Evolutionary conservation across 2,329 filamentous ascomycete genomes (phyloP).

Genomic region (Fusarium sp.): DNA sequence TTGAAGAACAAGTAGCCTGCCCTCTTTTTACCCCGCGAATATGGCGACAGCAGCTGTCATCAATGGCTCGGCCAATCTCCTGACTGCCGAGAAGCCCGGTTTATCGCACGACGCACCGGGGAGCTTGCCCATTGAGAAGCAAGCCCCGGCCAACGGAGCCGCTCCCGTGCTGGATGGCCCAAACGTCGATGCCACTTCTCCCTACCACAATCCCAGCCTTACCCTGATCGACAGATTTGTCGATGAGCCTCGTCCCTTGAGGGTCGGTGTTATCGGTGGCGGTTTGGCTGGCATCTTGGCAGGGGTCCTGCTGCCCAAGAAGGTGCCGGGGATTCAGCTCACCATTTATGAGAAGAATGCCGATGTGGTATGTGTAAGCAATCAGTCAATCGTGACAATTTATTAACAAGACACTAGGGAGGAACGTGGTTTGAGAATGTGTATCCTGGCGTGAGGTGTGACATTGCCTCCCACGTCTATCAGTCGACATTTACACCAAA

Average conservation of each 20-base stretch:
- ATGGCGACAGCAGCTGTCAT: conserved; percentile 25
- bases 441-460: conserved; percentile 75
- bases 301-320: conserved; percentile 74
- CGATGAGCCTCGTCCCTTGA: conserved; percentile 50
- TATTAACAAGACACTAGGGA: conserved; percentile 48
- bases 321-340: conserved; percentile 75
- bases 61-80: conserved; percentile 11
- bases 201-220: conserved; percentile 37
- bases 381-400: fast-evolving
- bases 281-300: conserved; percentile 59
- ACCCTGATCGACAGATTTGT: conserved; percentile 49
- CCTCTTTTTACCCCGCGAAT: neutral
- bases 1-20: neutral
- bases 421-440: conserved; percentile 67
- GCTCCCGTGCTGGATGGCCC: conserved; percentile 18
- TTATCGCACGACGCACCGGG: conserved; percentile 1
- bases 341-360: conserved; percentile 76
- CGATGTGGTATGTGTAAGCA: conserved; percentile 67
- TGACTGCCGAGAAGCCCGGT: conserved; percentile 8
- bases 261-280: conserved; percentile 53
- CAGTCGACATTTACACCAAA: conserved; percentile 77
- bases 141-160: conserved; percentile 16
- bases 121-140: conserved; percentile 8
- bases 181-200: conserved; percentile 30
- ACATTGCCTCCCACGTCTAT: conserved; percentile 77